Conservation (phyloP, 164 flowering plant genomes). For the Akebia trifoliata region DNA sequence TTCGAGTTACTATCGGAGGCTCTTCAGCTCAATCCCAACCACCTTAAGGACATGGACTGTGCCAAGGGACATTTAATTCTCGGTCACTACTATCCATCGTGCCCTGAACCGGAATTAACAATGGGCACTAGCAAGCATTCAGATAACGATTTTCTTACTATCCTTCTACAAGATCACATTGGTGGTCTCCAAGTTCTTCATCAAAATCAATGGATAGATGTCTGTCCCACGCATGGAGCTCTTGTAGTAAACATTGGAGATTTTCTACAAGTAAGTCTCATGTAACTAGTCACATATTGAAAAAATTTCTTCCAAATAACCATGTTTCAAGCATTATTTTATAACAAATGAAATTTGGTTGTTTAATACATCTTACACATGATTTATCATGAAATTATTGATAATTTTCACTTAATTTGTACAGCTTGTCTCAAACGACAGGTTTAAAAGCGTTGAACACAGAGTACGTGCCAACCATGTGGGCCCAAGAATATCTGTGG, state of each 20-base stretch:
- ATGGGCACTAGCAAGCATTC: constrained; percentile 25
- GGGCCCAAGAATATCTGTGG: constrained; percentile 41
- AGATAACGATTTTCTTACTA: constrained; percentile 21
- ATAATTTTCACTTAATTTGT: too few species aligned
- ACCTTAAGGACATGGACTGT: constrained; percentile 23
- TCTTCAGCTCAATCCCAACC: constrained; percentile 23
- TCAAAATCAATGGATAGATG: constrained; percentile 22
- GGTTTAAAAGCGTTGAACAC: constrained; percentile 33
- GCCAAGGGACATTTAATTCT: constrained; percentile 10
- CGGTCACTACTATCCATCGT: constrained; percentile 22
- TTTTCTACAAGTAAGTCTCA: constrained; percentile 21
- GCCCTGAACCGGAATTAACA: constrained; percentile 28
- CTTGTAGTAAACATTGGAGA: constrained; percentile 24
- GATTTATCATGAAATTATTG: too few species aligned
- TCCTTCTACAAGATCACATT: constrained; percentile 26
- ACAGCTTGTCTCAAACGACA: constrained; percentile 41
- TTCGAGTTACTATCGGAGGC: constrained; percentile 33
- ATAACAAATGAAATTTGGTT: too few species aligned
- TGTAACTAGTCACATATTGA: too few species aligned
- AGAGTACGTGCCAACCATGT: constrained; percentile 24
- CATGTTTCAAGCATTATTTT: too few species aligned
- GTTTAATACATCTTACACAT: too few species aligned
- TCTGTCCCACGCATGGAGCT: constrained; percentile 22
- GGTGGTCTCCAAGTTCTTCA: constrained; percentile 29
- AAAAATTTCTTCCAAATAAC: background rate